Evolutionary conservation across 192 early-diverging fungal genomes (phyloP).

Genomic region (Gaertneriomyces semiglobifer): DNA sequence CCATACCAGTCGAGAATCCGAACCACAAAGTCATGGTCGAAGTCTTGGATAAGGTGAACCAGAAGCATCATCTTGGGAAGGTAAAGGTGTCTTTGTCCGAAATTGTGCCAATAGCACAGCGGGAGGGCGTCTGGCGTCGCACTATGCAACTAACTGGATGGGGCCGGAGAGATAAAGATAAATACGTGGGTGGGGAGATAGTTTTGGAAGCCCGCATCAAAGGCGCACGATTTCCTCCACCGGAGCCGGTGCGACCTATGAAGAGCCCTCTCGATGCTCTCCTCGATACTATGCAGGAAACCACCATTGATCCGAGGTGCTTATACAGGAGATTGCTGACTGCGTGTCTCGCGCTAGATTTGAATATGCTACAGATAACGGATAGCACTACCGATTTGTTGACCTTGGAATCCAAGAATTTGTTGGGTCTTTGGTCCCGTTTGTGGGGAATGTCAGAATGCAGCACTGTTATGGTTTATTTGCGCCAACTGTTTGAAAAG

Average conservation of each 20-base stretch:
- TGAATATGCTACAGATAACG: slow-evolving; percentile 35
- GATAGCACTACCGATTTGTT: slow-evolving; percentile 44
- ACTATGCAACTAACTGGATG: slow-evolving; percentile 40
- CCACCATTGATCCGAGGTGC: slow-evolving; percentile 36
- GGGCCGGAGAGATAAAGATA: slow-evolving; percentile 50
- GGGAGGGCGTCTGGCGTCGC: slow-evolving; percentile 32
- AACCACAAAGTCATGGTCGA: slow-evolving; percentile 44
- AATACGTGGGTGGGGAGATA: slow-evolving; percentile 57
- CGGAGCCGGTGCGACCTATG: background rate
- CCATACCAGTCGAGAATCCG: slow-evolving; percentile 30
- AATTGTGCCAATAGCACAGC: slow-evolving; percentile 34
- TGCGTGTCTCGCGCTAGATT: slow-evolving; percentile 43
- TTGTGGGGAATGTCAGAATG: slow-evolving; percentile 47
- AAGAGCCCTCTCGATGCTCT: slow-evolving; percentile 10
- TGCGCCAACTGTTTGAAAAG: slow-evolving; percentile 49
- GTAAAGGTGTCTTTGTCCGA: slow-evolving; percentile 41
- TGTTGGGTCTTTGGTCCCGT: slow-evolving; percentile 35
- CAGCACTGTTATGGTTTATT: slow-evolving; percentile 42
- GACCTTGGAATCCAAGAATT: slow-evolving; percentile 39
- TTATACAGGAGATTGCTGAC: slow-evolving; percentile 46
- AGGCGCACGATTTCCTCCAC: slow-evolving; percentile 12
- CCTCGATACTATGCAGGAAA: slow-evolving; percentile 10
- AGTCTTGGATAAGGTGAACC: slow-evolving; percentile 50
- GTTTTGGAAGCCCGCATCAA: slow-evolving; percentile 41
- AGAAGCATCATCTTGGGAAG: slow-evolving; percentile 47